Evolutionary conservation across 148 eudicot genomes (phyloP), one percentile per base, ranked within the genome.

Genomic region (Dianthus caryophyllus): DNA sequence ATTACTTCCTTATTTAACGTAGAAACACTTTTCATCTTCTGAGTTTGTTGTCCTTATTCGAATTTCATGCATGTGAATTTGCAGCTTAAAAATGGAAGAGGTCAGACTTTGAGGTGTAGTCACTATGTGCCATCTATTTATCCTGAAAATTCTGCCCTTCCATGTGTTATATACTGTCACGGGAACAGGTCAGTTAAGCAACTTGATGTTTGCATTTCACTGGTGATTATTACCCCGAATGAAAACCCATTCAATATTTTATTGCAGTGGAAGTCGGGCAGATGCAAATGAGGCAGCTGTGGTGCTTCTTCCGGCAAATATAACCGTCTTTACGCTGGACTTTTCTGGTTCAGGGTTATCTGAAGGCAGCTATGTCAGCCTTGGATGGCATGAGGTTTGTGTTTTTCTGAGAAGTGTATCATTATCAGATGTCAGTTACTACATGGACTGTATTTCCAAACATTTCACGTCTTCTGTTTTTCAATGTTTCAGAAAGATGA

Each of bases 241-340:
- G 7, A 57, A 47, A 58, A 33, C 25, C 27, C 38, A n/a, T 59
- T 36, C 22, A 17, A 38, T 59, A 21, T 66, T 46, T 69, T n/a
- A 56, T 52, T 82, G 76, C 85, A 90, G 97, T 74, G 97, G 97
- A 64, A 86, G 91, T 48, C 78, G 97, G 73, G 95, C 90, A 24
- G 97, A 91, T 82, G 97, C 91, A 70, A 91, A 91, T 76, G 97
- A 88, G 80, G 97, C 91, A 75, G 97, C 89, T 44, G 83, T 84
- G 11, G 81, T 91, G 75, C 95, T 91, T 76, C 95, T 91, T 69
- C 95, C 97, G 31, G 82, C 83, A 53, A 86, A 86, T 69, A 91
- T 91, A 62, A 85, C 97, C 12, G 88, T 90, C 53, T 90, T 90
- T 55, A 85, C 97, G 24, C 84, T 91, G 66, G 97, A 91, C 82